phyloP scores from a whole-genome alignment of 176 grass and related monocot species.

The Cenchrus americanus region DNA sequence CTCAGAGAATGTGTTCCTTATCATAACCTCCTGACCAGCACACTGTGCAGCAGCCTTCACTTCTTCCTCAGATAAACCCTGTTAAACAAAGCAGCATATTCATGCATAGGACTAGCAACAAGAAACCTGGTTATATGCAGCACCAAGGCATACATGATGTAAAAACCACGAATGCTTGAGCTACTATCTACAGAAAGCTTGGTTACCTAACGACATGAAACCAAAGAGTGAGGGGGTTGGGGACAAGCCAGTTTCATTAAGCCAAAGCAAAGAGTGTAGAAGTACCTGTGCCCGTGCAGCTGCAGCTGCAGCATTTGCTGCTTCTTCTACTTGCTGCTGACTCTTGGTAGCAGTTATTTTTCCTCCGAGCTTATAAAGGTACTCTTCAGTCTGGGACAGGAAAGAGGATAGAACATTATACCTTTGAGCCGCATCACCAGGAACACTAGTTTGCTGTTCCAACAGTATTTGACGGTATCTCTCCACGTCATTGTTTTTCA shows the following conservation, averaged over 20 bases:
- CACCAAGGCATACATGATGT: background rate
- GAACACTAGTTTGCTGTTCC: slow-evolving; percentile 92
- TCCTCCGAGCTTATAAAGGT: slow-evolving; percentile 93
- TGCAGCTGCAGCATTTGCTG: slow-evolving; percentile 72
- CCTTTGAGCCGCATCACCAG: slow-evolving; percentile 90
- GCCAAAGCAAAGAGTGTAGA: slow-evolving; percentile 17
- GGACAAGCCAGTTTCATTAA: background rate
- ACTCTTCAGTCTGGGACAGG: slow-evolving; percentile 95
- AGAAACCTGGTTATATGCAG: slow-evolving; percentile 13
- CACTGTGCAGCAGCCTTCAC: slow-evolving; percentile 86
- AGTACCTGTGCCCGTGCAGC: slow-evolving; percentile 91
- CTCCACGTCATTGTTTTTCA: slow-evolving; percentile 98
- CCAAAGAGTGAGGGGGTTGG: background rate
- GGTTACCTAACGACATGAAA: slow-evolving; percentile 1
- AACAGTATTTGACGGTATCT: slow-evolving; percentile 95
- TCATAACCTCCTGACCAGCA: slow-evolving; percentile 98
- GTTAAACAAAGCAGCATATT: slow-evolving; percentile 46
- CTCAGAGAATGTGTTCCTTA: slow-evolving; percentile 95
- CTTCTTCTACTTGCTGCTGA: slow-evolving; percentile 93
- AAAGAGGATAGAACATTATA: slow-evolving; percentile 98
- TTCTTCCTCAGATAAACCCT: slow-evolving; percentile 98
- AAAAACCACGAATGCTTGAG: background rate
- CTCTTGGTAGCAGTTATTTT: slow-evolving; percentile 94
- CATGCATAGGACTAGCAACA: slow-evolving; percentile 19
- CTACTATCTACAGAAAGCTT: background rate